Conservation (phyloP, 2,329 filamentous ascomycete species). For the Orbilia brochopaga region DNA sequence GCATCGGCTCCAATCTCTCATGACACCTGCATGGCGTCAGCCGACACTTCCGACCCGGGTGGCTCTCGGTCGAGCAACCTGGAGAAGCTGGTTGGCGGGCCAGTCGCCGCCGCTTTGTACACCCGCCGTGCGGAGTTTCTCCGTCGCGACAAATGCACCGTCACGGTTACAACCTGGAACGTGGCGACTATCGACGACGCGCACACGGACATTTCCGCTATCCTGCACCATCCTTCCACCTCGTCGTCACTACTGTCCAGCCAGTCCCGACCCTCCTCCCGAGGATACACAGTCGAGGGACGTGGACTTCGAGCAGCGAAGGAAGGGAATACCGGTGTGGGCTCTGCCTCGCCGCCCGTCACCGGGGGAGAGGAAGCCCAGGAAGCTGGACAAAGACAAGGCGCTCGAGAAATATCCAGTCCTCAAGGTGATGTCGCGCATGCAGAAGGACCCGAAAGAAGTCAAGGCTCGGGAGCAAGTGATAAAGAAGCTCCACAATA, state of each 20-base stretch:
- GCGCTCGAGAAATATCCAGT: background rate
- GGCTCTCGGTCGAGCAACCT: slow-evolving; percentile 29
- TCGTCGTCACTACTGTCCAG: background rate
- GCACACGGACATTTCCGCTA: slow-evolving; percentile 13
- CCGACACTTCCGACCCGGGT: slow-evolving; percentile 40
- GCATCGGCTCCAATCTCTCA: slow-evolving; percentile 5
- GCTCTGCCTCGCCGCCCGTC: no score
- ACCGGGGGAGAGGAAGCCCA: background rate
- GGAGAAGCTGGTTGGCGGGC: slow-evolving; percentile 44
- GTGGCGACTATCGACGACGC: slow-evolving; percentile 68
- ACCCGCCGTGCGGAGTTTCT: slow-evolving; percentile 36
- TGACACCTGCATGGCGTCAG: slow-evolving; percentile 38
- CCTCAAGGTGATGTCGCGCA: background rate
- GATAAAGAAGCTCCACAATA: background rate
- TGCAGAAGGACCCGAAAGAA: background rate
- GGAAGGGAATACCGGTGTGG: background rate
- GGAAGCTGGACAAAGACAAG: background rate
- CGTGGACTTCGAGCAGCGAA: background rate
- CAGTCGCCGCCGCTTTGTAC: slow-evolving; percentile 42
- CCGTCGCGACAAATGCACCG: slow-evolving; percentile 44
- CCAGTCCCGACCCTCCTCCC: background rate
- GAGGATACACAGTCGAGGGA: background rate
- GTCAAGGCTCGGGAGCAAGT: background rate
- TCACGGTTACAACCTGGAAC: slow-evolving; percentile 97
- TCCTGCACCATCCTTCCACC: slow-evolving; percentile 13